Evolutionary conservation across 2,329 filamentous ascomycete species (phyloP).

Genomic region (Colletotrichum phormii): DNA sequence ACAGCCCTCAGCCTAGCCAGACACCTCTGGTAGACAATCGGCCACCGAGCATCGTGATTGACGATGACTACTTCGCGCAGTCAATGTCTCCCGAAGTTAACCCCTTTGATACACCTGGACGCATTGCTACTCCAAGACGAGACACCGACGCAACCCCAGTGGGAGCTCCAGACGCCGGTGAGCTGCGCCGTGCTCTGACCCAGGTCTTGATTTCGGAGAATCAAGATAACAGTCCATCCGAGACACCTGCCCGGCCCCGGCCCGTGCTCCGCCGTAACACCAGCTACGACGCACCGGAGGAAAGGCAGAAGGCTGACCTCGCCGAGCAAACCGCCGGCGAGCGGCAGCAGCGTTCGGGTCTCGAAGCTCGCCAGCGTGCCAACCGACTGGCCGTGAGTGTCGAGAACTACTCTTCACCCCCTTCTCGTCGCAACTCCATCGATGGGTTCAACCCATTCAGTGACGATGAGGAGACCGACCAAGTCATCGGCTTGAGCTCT

Average conservation of each 20-base stretch:
- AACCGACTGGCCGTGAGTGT: constrained; percentile 53
- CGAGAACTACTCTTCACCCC: constrained; percentile 50
- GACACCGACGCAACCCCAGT: constrained; percentile 38
- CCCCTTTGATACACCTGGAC: constrained; percentile 30
- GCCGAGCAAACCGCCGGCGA: constrained; percentile 51
- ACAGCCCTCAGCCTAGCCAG: not conserved
- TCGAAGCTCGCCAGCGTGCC: constrained; percentile 53
- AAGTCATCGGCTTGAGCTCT: constrained; percentile 7
- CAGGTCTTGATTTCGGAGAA: constrained; percentile 51
- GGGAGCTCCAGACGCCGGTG: constrained; percentile 51
- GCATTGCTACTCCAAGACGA: constrained; percentile 1
- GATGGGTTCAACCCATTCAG: constrained; percentile 24
- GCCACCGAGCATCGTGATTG: constrained; percentile 46
- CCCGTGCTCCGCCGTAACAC: constrained; percentile 56
- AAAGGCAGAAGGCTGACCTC: constrained; percentile 53
- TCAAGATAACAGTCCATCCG: constrained; percentile 31
- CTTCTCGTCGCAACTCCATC: constrained; percentile 27
- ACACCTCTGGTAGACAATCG: constrained; percentile 30
- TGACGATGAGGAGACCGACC: constrained; percentile 27
- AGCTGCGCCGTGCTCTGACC: constrained; percentile 52
- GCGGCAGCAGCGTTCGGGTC: constrained; percentile 53
- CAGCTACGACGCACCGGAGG: constrained; percentile 54
- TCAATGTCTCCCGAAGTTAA: constrained; percentile 25
- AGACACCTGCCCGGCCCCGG: constrained; percentile 43
- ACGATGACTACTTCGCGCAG: constrained; percentile 34